Conservation (phyloP, 345 rosid genomes). For the Populus simonii region DNA sequence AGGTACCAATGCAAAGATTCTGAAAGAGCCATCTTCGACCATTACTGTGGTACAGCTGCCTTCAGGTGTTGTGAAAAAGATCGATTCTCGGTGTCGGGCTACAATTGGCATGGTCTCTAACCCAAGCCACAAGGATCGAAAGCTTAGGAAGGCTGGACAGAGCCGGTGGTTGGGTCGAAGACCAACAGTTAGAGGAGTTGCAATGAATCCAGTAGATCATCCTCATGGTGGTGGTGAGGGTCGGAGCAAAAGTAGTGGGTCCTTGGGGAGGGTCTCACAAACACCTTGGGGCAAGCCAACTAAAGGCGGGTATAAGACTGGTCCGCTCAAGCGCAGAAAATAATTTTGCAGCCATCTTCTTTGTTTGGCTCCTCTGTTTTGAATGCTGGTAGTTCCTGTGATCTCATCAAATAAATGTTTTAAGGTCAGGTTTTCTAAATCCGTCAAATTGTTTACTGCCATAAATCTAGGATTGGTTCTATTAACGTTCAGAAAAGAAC, state of each 20-base stretch:
- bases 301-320: conserved; percentile 45
- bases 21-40: conserved; percentile 64
- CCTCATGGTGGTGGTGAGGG: conserved; percentile 99
- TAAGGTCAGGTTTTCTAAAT: not conserved
- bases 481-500: not conserved
- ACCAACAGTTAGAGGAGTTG: conserved; percentile 78
- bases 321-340: not conserved
- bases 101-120: conserved; percentile 69
- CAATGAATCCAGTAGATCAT: conserved; percentile 88
- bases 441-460: not conserved
- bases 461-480: not conserved
- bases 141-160: conserved; percentile 86
- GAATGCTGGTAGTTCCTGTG: not conserved
- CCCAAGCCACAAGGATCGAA: conserved; percentile 54
- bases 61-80: conserved; percentile 61
- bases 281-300: conserved; percentile 94
- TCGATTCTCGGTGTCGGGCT: conserved; percentile 69
- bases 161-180: conserved; percentile 81
- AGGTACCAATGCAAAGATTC: conserved; percentile 79
- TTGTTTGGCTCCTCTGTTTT: not conserved
- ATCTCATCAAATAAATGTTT: not conserved
- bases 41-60: conserved; percentile 63
- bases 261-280: conserved; percentile 54
- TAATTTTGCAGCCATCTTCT: not conserved
- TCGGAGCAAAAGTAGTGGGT: conserved; percentile 79